A percentile compares a stretch with the other conserved stretches of the same genome.
phyloP scores from a whole-genome alignment of 2,329 filamentous ascomycete genomes.

The Ustilaginoidea virens region DNA sequence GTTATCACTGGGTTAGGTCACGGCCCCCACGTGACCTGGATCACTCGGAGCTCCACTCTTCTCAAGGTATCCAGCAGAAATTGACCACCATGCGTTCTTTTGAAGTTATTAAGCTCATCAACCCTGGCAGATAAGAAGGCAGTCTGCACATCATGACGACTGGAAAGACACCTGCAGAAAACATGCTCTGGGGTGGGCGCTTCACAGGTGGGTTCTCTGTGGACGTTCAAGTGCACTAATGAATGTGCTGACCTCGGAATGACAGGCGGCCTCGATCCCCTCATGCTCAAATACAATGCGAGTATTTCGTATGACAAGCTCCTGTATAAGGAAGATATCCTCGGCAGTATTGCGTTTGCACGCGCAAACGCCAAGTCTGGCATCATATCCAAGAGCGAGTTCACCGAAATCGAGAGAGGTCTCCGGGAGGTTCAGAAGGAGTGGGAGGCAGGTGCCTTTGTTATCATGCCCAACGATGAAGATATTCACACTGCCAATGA shows the following conservation, averaged over 20 bases:
- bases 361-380: slow-evolving; percentile 61
- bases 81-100: too few species aligned
- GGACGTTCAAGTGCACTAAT: neutral
- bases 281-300: slow-evolving; percentile 78
- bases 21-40: too few species aligned
- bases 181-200: slow-evolving; percentile 29
- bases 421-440: slow-evolving; percentile 41
- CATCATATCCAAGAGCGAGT: slow-evolving; percentile 60
- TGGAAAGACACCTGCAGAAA: neutral
- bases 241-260: slow-evolving; percentile 8
- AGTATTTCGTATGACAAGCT: slow-evolving; percentile 64
- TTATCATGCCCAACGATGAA: slow-evolving; percentile 38
- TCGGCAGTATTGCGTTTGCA: slow-evolving; percentile 67
- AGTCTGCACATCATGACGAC: neutral
- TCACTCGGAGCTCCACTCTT: too few species aligned
- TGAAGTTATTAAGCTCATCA: too few species aligned
- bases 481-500: slow-evolving; percentile 54
- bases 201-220: slow-evolving; percentile 23
- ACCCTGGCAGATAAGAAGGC: neutral
- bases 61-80: too few species aligned
- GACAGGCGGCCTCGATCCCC: slow-evolving; percentile 62
- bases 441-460: slow-evolving; percentile 35
- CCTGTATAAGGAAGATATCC: slow-evolving; percentile 69
- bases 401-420: slow-evolving; percentile 57
- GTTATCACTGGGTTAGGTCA: too few species aligned